phyloP scores from a whole-genome alignment of 202 grass and related monocot genomes.

The Miscanthus sacchariflorus region DNA sequence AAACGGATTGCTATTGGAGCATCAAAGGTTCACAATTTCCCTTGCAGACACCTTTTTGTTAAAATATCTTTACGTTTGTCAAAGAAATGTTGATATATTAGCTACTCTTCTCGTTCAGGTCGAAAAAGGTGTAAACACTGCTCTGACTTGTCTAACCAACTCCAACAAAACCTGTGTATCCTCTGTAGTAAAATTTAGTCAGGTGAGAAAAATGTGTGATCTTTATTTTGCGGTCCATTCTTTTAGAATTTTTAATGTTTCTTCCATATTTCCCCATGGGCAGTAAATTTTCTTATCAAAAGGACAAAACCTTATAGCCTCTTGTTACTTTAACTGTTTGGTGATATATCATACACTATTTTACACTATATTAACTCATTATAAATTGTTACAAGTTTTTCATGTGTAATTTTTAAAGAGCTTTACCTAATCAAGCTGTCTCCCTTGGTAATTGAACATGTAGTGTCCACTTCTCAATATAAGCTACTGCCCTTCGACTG shows the following conservation, averaged over 20 bases:
- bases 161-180: constrained; percentile 54
- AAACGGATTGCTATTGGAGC: constrained; percentile 84
- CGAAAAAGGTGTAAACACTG: constrained; percentile 64
- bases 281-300: background rate
- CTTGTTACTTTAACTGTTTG: background rate
- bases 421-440: constrained; percentile 13
- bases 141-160: constrained; percentile 68
- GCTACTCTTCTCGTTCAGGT: constrained; percentile 58
- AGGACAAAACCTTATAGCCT: too few species aligned
- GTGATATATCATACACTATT: background rate
- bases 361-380: background rate
- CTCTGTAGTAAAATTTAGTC: constrained; percentile 62
- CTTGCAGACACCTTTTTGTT: constrained; percentile 22
- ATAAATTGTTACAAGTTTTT: background rate
- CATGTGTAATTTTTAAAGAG: background rate
- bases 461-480: constrained; percentile 95
- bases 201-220: constrained; percentile 54
- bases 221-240: constrained; percentile 16
- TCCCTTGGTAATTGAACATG: constrained; percentile 19
- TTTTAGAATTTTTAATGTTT: constrained; percentile 2
- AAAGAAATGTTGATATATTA: constrained; percentile 13
- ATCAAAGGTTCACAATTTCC: constrained; percentile 59
- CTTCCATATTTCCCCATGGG: background rate
- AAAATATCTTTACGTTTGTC: constrained; percentile 22
- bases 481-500: constrained; percentile 94